phyloP scores from a whole-genome alignment of 257 asterid genomes.

The Jasminum sambac region DNA sequence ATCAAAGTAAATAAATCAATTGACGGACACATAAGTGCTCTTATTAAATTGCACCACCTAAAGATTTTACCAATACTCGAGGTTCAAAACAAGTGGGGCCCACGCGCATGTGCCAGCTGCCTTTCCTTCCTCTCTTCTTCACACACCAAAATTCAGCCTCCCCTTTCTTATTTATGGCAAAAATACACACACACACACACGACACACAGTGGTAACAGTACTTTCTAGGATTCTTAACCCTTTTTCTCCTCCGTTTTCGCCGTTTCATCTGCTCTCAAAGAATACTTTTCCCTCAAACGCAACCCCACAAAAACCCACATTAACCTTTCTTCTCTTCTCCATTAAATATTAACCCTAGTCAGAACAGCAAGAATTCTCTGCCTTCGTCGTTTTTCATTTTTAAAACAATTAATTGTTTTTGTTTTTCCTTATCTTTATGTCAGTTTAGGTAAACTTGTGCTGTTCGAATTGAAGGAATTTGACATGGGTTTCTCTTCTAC shows the following conservation, averaged over 20 bases:
- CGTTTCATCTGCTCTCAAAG: slow-evolving; percentile 17
- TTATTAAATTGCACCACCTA: too few relatives aligned
- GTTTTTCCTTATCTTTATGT: neutral
- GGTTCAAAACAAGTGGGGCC: neutral
- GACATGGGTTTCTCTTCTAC: neutral
- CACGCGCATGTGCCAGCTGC: slow-evolving; percentile 20
- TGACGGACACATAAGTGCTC: too few relatives aligned
- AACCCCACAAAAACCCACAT: neutral
- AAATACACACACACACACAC: slow-evolving; percentile 3
- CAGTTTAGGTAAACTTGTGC: neutral
- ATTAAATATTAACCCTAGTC: neutral
- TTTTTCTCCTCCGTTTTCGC: slow-evolving; percentile 21
- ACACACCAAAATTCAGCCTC: neutral
- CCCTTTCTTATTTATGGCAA: neutral
- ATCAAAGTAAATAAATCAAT: too few relatives aligned
- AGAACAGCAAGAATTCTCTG: neutral
- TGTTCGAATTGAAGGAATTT: neutral
- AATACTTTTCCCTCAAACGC: too few relatives aligned
- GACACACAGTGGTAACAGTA: neutral
- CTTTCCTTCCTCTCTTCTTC: neutral
- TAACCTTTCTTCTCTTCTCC: neutral
- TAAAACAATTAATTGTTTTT: neutral
- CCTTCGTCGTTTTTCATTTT: neutral
- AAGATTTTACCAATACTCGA: too few relatives aligned
- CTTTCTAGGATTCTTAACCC: slow-evolving; percentile 10